Evolutionary conservation across 768 basidiomycete species (phyloP).

Genomic region (Tricholoma sp.): DNA sequence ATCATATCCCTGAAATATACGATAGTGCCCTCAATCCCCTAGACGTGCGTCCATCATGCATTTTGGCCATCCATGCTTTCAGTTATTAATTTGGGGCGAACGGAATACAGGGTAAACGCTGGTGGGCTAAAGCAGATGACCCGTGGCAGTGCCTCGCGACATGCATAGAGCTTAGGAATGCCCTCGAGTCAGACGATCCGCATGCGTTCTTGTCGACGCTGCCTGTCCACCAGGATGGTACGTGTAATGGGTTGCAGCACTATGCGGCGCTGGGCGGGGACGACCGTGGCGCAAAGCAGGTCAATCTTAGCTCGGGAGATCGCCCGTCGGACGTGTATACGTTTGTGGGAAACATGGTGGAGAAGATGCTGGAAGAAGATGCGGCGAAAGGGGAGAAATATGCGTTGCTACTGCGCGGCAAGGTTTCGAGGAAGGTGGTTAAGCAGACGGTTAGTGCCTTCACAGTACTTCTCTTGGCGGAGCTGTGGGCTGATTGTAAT

Average conservation of each 20-base stretch:
- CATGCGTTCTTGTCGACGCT: slow-evolving; percentile 58
- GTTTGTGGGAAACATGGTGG: slow-evolving; percentile 83
- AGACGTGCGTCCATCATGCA: slow-evolving; percentile 37
- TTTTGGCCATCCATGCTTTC: neutral
- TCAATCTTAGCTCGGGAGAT: slow-evolving; percentile 82
- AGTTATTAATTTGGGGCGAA: neutral
- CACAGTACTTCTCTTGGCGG: neutral
- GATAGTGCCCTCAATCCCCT: slow-evolving; percentile 83
- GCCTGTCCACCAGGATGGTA: slow-evolving; percentile 98
- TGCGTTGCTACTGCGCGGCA: slow-evolving; percentile 65
- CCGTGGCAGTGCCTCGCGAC: slow-evolving; percentile 97
- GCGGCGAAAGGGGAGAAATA: slow-evolving; percentile 42
- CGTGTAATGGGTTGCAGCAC: slow-evolving; percentile 97
- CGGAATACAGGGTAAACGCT: slow-evolving; percentile 53
- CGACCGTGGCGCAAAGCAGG: slow-evolving; percentile 79
- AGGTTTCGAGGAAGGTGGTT: slow-evolving; percentile 88
- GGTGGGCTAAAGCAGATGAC: slow-evolving; percentile 93
- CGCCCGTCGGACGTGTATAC: slow-evolving; percentile 94
- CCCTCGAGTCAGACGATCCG: slow-evolving; percentile 66
- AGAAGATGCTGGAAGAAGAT: slow-evolving; percentile 57
- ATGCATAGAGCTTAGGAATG: slow-evolving; percentile 83
- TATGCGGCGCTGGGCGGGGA: slow-evolving; percentile 98
- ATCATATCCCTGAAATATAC: slow-evolving; percentile 69
- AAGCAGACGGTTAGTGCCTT: slow-evolving; percentile 82
- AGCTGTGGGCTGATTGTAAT: neutral